phyloP scores from a whole-genome alignment of 2,329 filamentous ascomycete genomes.

The Tympanopsis confertula region DNA sequence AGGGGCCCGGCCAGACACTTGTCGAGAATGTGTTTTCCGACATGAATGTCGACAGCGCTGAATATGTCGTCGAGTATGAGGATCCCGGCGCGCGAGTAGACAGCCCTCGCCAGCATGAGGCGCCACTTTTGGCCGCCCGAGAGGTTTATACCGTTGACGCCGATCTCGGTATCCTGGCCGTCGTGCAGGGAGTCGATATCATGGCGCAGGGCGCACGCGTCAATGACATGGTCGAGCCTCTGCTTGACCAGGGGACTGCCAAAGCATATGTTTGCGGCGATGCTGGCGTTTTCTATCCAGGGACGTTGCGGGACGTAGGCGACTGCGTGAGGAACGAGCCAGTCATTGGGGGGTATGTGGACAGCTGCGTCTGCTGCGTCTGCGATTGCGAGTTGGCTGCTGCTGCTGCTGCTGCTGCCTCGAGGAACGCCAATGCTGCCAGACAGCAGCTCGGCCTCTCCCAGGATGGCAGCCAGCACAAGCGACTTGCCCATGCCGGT shows the following conservation, averaged over 20 bases:
- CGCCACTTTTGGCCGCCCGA: conserved; percentile 19
- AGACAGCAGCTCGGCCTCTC: not conserved
- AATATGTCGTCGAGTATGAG: conserved; percentile 14
- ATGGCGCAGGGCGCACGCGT: conserved; percentile 40
- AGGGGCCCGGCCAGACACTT: conserved; percentile 63
- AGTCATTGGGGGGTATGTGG: conserved; percentile 40
- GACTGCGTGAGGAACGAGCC: conserved; percentile 58
- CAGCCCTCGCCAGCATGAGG: conserved; percentile 3
- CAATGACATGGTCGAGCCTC: not conserved
- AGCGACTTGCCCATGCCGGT: not conserved
- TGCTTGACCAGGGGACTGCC: not conserved
- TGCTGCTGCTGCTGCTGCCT: not conserved
- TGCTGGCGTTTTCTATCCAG: not conserved
- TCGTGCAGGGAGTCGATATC: conserved; percentile 54
- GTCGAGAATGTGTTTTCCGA: conserved; percentile 69
- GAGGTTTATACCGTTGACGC: conserved; percentile 55
- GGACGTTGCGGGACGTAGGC: conserved; percentile 39
- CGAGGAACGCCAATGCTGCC: not conserved
- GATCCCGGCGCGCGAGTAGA: conserved; percentile 17
- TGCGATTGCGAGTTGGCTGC: conserved; percentile 5
- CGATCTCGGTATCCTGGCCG: conserved; percentile 53
- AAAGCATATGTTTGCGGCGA: not conserved
- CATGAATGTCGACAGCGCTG: conserved; percentile 46
- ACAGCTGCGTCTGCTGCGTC: too few species aligned
- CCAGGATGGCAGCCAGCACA: not conserved